These are phyloP conservation scores for Potentilla sterilis DNA, from an alignment of 306 rosid genomes.

Conservation along the genomic window DNA sequence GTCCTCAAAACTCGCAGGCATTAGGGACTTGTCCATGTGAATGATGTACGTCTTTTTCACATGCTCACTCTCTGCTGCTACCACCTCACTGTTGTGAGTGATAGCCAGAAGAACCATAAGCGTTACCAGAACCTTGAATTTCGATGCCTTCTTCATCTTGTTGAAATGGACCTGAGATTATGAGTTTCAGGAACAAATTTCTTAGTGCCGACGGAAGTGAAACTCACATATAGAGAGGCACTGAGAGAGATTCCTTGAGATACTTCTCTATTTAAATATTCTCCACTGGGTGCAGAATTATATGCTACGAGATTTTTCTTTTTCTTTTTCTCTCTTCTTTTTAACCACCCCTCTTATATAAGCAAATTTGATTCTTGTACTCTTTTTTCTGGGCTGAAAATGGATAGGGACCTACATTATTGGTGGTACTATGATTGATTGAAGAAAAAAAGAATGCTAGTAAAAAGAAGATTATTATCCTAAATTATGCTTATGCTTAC, in stretches of 20 bases:
- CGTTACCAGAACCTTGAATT: conserved; percentile 35
- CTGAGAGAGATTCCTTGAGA: conserved; percentile 20
- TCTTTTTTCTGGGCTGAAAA: not conserved
- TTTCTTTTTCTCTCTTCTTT: not conserved
- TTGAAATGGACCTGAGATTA: not conserved
- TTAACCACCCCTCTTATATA: not conserved
- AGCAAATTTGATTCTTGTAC: conserved; percentile 12
- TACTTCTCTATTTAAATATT: conserved; percentile 2
- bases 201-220: conserved; percentile 7
- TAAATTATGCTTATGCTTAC: not conserved
- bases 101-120: conserved; percentile 43
- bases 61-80: conserved; percentile 39
- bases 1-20: conserved; percentile 61
- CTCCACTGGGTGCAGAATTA: not conserved
- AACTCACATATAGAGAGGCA: not conserved
- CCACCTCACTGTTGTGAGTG: conserved; percentile 21
- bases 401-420: not conserved
- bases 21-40: conserved; percentile 75
- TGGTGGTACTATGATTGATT: not conserved
- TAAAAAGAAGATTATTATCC: not conserved
- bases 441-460: not conserved
- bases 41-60: conserved; percentile 63
- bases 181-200: conserved; percentile 16
- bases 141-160: conserved; percentile 40
- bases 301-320: not conserved